Evolutionary conservation across 176 grass and related monocot species (phyloP), one percentile per base, ranked within the genome.

Genomic region (Neostapfia colusana): DNA sequence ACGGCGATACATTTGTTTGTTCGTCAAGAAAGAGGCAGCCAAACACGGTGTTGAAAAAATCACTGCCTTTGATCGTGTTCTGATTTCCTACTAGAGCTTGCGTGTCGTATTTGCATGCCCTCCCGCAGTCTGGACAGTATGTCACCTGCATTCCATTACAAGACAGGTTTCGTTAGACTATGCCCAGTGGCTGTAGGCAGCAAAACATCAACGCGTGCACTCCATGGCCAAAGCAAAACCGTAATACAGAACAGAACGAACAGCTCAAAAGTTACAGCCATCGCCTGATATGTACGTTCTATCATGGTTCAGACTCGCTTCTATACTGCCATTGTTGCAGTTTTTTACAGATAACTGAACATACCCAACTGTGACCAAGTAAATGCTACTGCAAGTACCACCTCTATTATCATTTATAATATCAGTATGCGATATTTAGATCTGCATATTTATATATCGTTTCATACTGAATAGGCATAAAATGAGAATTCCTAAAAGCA

Each of bases 11-110:
- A 77, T 97, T 60, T 15, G 75, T 91, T 24, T 78, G 57, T 69
- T 97, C 91, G 0, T 80, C 75, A 9, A 97, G 91, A 73, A 97
- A 97, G 54, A 97, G 91, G 75, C 95, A 97, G 56, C 89, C 95
- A 63, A 97, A 97, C 49, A 97, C 79, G 6, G 50, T 73, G 70
- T 97, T 97, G 50, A 93, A 91, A 79, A 97, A 97, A 39, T 93
- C 95, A 12, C 39, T 46, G 44, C 86, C 95, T 81, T 25, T 83
- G 63, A 97, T 65, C 16, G 68, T 8, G 57, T 16, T 21, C 44
- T 75, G 28, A 43, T 10, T 84, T 50, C 89, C 86, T 3, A 84
- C 36, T 39, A 92, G 50, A 65, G 89, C 86, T 81, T 81, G 69
- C 0, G 86, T 93, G 68, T 93, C 95, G 53, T 92, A 92, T n/a